Evolutionary conservation across 2,329 filamentous ascomycete genomes (phyloP).

Genomic region (Colletotrichum incanum): DNA sequence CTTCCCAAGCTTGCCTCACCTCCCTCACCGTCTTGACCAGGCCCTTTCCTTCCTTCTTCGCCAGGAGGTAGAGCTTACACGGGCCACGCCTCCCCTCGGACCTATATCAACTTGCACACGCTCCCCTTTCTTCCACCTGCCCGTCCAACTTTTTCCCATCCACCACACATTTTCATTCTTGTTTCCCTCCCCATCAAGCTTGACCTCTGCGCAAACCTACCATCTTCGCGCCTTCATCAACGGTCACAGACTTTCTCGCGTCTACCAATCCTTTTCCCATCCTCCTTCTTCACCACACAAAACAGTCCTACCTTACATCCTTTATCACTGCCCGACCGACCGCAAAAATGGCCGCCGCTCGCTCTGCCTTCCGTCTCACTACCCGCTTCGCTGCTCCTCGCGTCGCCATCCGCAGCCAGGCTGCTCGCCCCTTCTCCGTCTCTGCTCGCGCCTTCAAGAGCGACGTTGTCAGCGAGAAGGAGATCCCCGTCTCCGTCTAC

Average conservation of each 20-base stretch:
- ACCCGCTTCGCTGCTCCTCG: conserved; percentile 49
- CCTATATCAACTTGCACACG: conserved; percentile 41
- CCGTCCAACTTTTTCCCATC: conserved; percentile 10
- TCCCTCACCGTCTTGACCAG: conserved; percentile 1
- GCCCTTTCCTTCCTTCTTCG: conserved; percentile 28
- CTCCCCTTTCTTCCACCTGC: conserved; percentile 20
- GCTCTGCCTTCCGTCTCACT: conserved; percentile 40
- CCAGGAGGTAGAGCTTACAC: conserved; percentile 27
- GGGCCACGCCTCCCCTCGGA: conserved; percentile 33
- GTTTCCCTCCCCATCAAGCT: conserved; percentile 24
- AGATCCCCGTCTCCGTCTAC: conserved; percentile 72
- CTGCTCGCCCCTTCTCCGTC: conserved; percentile 55
- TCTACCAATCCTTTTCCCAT: conserved; percentile 1
- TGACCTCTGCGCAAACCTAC: conserved; percentile 22
- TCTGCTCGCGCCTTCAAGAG: conserved; percentile 60
- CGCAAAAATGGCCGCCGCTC: conserved; percentile 36
- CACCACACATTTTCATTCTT: conserved; percentile 22
- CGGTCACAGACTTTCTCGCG: conserved; percentile 9
- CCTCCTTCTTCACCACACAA: neutral
- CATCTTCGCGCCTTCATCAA: conserved; percentile 34
- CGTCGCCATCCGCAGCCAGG: conserved; percentile 49
- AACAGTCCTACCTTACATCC: conserved; percentile 8
- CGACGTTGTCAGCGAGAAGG: conserved; percentile 70
- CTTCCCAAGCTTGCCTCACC: conserved; percentile 27
- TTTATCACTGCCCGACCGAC: conserved; percentile 6